Percentiles rank a stretch among this genome's conserved stretches.
phyloP scores from a whole-genome alignment of 148 eudicot species.

The Spergularia marina region DNA sequence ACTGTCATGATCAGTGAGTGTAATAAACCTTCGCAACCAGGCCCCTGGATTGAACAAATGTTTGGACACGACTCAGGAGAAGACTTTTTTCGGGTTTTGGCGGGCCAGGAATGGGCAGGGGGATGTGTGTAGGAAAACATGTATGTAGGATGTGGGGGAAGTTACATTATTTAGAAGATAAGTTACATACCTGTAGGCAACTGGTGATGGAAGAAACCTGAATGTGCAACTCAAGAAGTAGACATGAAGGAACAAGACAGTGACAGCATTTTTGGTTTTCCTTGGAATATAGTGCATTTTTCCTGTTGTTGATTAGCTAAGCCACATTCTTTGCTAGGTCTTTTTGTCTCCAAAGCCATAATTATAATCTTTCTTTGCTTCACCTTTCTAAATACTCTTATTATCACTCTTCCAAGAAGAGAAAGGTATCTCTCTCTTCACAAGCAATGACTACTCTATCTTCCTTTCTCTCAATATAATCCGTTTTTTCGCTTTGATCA shows the following conservation, averaged over 20 bases:
- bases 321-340: background rate
- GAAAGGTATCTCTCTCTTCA: slow-evolving; percentile 44
- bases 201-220: slow-evolving; percentile 19
- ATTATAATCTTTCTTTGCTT: slow-evolving; percentile 43
- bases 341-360: slow-evolving; percentile 12
- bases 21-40: too few species aligned
- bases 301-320: background rate
- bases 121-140: too few species aligned
- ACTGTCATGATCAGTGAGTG: too few species aligned
- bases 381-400: slow-evolving; percentile 49
- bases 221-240: slow-evolving; percentile 24
- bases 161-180: slow-evolving; percentile 9
- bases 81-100: too few species aligned
- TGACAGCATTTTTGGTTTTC: slow-evolving; percentile 16
- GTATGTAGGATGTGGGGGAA: too few species aligned
- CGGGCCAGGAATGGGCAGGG: too few species aligned
- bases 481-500: background rate
- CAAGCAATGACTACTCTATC: slow-evolving; percentile 42
- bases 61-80: too few species aligned
- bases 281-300: background rate
- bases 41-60: too few species aligned
- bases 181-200: slow-evolving; percentile 19
- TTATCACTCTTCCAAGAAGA: slow-evolving; percentile 32
- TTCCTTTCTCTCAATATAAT: background rate
- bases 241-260: slow-evolving; percentile 19